phyloP scores from a whole-genome alignment of 2,329 filamentous ascomycete genomes.

The Clarireedia paspali region DNA sequence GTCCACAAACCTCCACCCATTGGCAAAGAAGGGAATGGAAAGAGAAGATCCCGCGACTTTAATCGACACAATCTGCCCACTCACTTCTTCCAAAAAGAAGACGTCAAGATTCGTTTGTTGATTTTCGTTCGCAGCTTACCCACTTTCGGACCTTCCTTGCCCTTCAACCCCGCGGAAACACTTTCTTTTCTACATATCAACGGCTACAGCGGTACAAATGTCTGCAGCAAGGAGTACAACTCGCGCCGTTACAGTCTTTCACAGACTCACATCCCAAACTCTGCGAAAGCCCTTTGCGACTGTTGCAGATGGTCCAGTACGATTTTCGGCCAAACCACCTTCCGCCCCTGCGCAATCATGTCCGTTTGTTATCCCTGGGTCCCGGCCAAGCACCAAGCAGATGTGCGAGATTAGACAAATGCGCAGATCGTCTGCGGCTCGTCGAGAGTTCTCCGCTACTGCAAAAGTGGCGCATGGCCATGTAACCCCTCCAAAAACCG shows the following conservation, averaged over 20 bases:
- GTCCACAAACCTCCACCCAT: neutral
- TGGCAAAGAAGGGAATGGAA: no score
- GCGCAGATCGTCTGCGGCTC: neutral
- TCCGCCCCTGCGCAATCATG: neutral
- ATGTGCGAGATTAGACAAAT: constrained; percentile 2
- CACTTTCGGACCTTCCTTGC: neutral
- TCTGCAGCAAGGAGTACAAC: constrained; percentile 11
- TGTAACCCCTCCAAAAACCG: constrained; percentile 73
- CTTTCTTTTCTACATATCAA: neutral
- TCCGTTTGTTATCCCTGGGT: constrained; percentile 1
- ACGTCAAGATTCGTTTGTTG: neutral
- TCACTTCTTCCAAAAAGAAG: neutral
- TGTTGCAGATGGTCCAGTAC: constrained; percentile 5
- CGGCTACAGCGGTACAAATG: constrained; percentile 8
- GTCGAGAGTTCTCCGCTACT: constrained; percentile 56
- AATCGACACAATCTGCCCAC: neutral
- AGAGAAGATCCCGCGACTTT: no score
- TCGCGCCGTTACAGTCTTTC: constrained; percentile 7
- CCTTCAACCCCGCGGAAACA: neutral
- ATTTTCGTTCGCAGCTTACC: neutral
- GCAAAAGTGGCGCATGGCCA: constrained; percentile 62
- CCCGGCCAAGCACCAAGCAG: constrained; percentile 4
- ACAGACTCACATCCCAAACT: constrained; percentile 11
- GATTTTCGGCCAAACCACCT: constrained; percentile 5
- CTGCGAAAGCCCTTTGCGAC: constrained; percentile 10